phyloP scores from a whole-genome alignment of 208 protist species.

The Acanthamoeba divionensis region DNA sequence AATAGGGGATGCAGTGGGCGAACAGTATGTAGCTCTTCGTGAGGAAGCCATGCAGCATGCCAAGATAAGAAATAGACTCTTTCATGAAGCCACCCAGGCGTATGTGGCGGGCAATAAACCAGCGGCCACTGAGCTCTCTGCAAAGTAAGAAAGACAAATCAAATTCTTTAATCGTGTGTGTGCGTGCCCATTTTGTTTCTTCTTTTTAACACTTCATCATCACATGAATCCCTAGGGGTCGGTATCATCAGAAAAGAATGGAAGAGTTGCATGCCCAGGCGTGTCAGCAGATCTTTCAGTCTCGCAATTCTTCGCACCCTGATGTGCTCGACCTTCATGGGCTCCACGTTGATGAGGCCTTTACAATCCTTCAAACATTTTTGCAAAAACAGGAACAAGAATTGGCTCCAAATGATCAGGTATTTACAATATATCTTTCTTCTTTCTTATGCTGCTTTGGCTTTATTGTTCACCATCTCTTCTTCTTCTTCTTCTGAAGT shows the following conservation, averaged over 20 bases:
- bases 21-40: background rate
- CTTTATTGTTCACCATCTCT: background rate
- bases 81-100: constrained; percentile 37
- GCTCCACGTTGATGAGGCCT: constrained; percentile 20
- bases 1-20: background rate
- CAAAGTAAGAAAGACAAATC: background rate
- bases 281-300: constrained; percentile 20
- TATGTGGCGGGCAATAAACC: constrained; percentile 16
- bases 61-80: background rate
- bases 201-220: background rate
- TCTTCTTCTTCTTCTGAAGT: background rate
- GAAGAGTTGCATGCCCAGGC: constrained; percentile 13
- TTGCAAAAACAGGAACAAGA: background rate
- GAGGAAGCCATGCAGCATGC: constrained; percentile 22
- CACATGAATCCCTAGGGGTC: background rate
- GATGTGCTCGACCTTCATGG: constrained; percentile 31
- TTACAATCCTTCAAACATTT: background rate
- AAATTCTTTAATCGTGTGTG: background rate
- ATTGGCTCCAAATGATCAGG: too few relatives aligned
- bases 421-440: background rate
- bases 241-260: constrained; percentile 19
- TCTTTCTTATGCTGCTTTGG: background rate
- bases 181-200: background rate
- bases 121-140: background rate
- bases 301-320: background rate